Evolutionary conservation across 2,329 filamentous ascomycete species (phyloP).

Genomic region (Colletotrichum eleusines): DNA sequence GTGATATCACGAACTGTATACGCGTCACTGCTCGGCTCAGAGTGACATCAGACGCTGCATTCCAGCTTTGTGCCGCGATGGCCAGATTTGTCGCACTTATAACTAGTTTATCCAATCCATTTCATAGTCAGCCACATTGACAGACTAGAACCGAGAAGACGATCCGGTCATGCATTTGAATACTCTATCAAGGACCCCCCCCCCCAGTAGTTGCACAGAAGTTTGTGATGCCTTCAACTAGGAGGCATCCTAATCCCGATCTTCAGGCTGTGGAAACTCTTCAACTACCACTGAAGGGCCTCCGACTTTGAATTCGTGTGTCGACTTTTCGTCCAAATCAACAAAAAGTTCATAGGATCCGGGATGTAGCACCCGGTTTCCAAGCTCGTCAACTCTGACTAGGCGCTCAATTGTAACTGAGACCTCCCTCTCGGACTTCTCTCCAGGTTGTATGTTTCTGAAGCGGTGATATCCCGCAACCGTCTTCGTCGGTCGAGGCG

Average conservation of each 20-base stretch:
- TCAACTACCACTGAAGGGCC: slow-evolving; percentile 19
- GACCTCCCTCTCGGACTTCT: slow-evolving; percentile 50
- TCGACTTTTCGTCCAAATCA: slow-evolving; percentile 50
- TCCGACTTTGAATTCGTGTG: not conserved
- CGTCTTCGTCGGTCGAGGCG: slow-evolving; percentile 64
- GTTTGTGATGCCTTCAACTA: not conserved
- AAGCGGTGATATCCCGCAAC: slow-evolving; percentile 64
- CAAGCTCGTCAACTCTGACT: slow-evolving; percentile 61
- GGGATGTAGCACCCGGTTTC: slow-evolving; percentile 65
- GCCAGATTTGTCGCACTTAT: not conserved
- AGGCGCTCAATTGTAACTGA: slow-evolving; percentile 62
- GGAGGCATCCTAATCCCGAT: not conserved
- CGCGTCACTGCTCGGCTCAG: too few species aligned
- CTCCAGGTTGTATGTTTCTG: slow-evolving; percentile 51
- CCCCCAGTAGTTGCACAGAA: not conserved
- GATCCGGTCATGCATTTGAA: not conserved
- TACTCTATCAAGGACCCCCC: not conserved
- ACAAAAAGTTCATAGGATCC: slow-evolving; percentile 62
- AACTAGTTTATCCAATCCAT: not conserved
- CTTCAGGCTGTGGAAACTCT: slow-evolving; percentile 27
- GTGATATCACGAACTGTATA: too few species aligned
- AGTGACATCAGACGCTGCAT: not conserved
- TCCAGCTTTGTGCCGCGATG: not conserved
- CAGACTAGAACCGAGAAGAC: not conserved
- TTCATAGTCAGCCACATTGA: not conserved